Conservation (phyloP, 768 basidiomycete species). For the Polyporus arcularius region DNA sequence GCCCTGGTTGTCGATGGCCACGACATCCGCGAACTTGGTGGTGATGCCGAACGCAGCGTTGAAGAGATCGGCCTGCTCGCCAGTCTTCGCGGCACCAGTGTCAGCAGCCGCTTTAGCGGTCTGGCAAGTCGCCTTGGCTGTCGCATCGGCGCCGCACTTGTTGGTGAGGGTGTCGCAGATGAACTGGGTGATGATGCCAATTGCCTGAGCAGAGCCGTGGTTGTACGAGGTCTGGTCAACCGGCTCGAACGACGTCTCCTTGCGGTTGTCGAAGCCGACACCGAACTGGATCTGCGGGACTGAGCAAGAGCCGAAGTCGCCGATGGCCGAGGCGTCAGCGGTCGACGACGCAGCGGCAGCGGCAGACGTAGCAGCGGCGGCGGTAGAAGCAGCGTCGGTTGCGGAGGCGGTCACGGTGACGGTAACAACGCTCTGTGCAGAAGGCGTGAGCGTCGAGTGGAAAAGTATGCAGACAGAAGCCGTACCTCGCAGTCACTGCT, state of each 20-base stretch:
- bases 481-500: constrained; percentile 15
- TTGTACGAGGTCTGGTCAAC: constrained; percentile 48
- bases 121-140: constrained; percentile 51
- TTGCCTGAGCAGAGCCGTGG: constrained; percentile 63
- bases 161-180: constrained; percentile 59
- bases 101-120: constrained; percentile 34
- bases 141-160: constrained; percentile 53
- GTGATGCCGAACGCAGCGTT: constrained; percentile 57
- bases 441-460: neutral
- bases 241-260: constrained; percentile 57
- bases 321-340: constrained; percentile 11
- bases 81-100: constrained; percentile 32
- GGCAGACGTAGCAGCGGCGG: constrained; percentile 14
- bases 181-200: constrained; percentile 58
- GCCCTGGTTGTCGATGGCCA: constrained; percentile 48
- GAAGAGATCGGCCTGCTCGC: constrained; percentile 63
- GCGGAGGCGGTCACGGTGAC: constrained; percentile 22
- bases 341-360: constrained; percentile 7
- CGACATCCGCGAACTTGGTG: constrained; percentile 51
- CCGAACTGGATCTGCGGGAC: constrained; percentile 58
- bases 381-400: constrained; percentile 15
- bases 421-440: constrained; percentile 3
- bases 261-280: constrained; percentile 54
- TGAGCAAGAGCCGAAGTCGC: constrained; percentile 56
- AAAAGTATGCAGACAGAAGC: neutral